Evolutionary conservation across 2,329 filamentous ascomycete genomes (phyloP), one percentile per base, ranked within the genome.

Genomic region (Trichoderma koningiopsis): DNA sequence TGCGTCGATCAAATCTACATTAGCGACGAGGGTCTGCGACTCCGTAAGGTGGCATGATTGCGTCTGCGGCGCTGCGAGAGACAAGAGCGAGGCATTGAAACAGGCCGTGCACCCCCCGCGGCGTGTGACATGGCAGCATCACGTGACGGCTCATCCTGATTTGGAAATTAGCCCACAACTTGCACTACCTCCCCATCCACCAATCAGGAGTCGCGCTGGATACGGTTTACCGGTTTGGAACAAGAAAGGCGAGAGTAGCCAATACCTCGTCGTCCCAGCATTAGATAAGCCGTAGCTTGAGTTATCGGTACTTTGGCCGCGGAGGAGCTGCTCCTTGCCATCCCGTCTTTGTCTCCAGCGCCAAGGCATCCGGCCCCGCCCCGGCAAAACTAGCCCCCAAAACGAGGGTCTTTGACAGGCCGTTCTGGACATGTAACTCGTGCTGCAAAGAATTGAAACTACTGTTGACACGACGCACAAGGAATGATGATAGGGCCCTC

Each of bases 21-120:
- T 33, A 35, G 33, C 47, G 58, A 57, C 57, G 49, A 57, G 49
- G 49, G 66, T 43, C 47, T 35, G 57, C 47, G n/a, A 29, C 47
- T 52, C 31, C 61, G 35, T 37, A 24, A 40, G 60, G 66, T 53
- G 53, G 40, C 58, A 66, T 47, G 57, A 71, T 68, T 70, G 66
- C 62, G 66, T 70, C 69, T 68, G 71, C 63, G 71, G 67, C 71
- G 55, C 62, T 64, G 69, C 67, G 62, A n/a, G 5, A 31, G 33
- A 35, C 3, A 35, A 13, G 40, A 59, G 68, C 29, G 40, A 57
- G 14, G 40, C 37, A 58, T 35, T 4, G n/a, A 14, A 16, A 22
- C 37, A 11, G 10, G 11, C 11, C 22, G 11, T 37, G 31, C 53
- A 37, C 35, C 10, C 70, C 64, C 64, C 27, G n/a, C 37, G 29